Base-by-base conservation (phyloP, 352 stramenopile genomes). In the Vaucheria bursata region DNA sequence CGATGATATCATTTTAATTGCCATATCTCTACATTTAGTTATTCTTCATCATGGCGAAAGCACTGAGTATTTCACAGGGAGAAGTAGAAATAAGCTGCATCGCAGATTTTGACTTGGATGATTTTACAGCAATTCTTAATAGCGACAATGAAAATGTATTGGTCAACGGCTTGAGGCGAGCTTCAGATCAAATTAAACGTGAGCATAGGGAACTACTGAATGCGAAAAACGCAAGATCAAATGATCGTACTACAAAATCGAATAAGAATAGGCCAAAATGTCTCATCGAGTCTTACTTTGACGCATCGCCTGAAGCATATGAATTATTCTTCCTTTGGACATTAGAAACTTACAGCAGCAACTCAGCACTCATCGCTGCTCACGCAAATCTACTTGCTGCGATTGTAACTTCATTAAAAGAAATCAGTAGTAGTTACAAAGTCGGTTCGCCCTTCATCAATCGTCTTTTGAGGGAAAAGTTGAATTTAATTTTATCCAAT, bases 321-420 rank as follows among this genome's bases (percentile, higher is more conserved):
- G 76, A 81, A 18, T 72, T 81, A 6, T 38, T 81, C 6, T 32
- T 33, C 18, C 36, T 81, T 33, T 81, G 64, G 65, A 64, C 77
- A 32, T 35, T 81, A n/a, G 68, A 75, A 18, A 29, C 39, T 7
- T 64, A 72, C n/a, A 81, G 73, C 67, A 71, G 74, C 25, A n/a
- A 69, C 32, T 4, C 39, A 25, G 45, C 70, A 33, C 33, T 80
- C 32, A 40, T 64, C 18, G 68, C 68, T 32, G 75, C 45, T 4
- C 75, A 80, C 75, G 78, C 75, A 31, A 71, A 80, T 50, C 37
- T 49, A n/a, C 32, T 80, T 36, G 75, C 68, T 1, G 75, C 75
- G 5, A 71, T 75, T 33, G 31, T 80, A 0, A 71, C 73, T 25
- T 80, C 69, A 31, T 35, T 80, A 7, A 25, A 8, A n/a, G 75